Base-by-base conservation (phyloP, 2,329 filamentous ascomycete genomes). In the Macrophomina tecta region DNA sequence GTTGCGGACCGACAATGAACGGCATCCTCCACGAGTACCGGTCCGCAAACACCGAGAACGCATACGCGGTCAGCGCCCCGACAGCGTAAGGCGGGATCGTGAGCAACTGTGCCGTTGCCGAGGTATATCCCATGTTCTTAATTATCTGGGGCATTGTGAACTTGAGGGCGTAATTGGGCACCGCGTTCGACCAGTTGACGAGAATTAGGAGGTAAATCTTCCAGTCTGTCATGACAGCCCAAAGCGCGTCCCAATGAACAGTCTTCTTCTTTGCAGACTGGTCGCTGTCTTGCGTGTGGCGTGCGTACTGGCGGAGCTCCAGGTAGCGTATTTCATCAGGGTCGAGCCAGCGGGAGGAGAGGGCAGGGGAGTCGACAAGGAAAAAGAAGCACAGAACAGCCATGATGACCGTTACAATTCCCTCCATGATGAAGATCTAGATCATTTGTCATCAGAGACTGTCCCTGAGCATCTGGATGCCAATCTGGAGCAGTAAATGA, bases 331-430 rank as follows among this genome's bases (percentile, higher is more conserved):
- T 73, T 51, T 75, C 73, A 23, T 74, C 72, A 5, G 69, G 67
- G 1, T 69, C 63, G 1, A 75, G 65, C 72, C 73, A 75, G 6
- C 67, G 68, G 9, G 61, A 62, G 34, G 68, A 71, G 12, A 68
- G 56, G 4, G 62, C 49, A 32, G 86, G 86, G 65, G 87, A 87
- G 73, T 89, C 87, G 65, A 88, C 81, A 16, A 89, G 83, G 71
- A 89, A 85, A 72, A 81, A 85, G 73, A 84, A 70, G 60, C 61
- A 66, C 3, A 63, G 18, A 3, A 67, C 38, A 3, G 60, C 55
- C 16, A 70, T 51, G 28, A 67, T 9, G 36, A 69, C 67, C 3
- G 69, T 69, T 8, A 64, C 9, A 28, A 70, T 67, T 6, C 55
- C 58, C 28, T 71, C 69, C 8, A 70, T 52, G 46, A 70, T 70